These are phyloP conservation scores for Trichoderma afroharzianum DNA, from an alignment of 2,329 filamentous ascomycete species.

Conservation along the genomic window DNA sequence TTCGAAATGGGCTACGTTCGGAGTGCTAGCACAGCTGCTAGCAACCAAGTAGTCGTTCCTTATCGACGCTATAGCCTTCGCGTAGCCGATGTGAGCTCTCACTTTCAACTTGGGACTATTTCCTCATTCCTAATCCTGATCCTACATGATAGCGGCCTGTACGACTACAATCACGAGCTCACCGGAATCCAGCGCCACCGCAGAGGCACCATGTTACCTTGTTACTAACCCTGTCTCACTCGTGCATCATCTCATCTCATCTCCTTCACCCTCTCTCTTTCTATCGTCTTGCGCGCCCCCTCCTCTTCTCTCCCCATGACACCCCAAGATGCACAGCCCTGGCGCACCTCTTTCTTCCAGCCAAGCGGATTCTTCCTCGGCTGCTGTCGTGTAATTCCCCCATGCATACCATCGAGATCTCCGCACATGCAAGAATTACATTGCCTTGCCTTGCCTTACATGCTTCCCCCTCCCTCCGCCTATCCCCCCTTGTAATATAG, in stretches of 20 bases:
- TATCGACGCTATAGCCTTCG: constrained; percentile 11
- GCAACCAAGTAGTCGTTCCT: neutral
- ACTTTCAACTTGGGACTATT: neutral
- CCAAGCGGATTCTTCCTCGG: constrained; percentile 12
- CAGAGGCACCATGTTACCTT: neutral
- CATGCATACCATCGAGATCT: constrained; percentile 28
- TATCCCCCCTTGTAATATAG: neutral
- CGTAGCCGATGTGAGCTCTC: constrained; percentile 1
- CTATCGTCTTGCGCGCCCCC: neutral
- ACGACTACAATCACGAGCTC: neutral
- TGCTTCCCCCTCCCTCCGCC: neutral
- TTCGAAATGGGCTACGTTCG: neutral
- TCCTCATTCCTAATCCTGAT: neutral
- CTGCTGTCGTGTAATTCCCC: constrained; percentile 22
- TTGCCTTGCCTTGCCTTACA: constrained; percentile 8
- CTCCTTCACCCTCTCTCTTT: neutral
- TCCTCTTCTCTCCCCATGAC: neutral
- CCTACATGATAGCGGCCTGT: neutral
- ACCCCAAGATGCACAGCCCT: neutral
- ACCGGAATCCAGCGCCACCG: neutral
- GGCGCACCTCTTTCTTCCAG: neutral
- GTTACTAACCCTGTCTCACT: neutral
- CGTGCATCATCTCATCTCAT: constrained; percentile 7
- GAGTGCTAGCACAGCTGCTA: neutral
- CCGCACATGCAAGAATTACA: constrained; percentile 21